Evolutionary conservation across 1,139 yeast genomes (phyloP).

Genomic region (Scheffersomyces quercinus): DNA sequence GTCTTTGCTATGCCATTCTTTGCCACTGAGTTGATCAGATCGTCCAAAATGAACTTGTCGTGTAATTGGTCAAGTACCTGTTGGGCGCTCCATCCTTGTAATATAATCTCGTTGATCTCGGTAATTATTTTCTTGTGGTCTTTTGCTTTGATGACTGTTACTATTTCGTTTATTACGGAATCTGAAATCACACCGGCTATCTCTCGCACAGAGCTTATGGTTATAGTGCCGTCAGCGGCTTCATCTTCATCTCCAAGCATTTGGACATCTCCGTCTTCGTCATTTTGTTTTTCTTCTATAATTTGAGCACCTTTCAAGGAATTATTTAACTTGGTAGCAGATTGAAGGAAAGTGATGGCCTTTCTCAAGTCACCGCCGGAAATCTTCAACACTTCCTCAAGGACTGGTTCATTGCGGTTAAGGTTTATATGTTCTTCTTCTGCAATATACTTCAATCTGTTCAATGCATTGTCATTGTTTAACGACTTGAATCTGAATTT

Average conservation of each 20-base stretch:
- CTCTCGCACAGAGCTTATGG: slow-evolving; percentile 57
- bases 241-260: slow-evolving; percentile 16
- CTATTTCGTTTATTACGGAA: slow-evolving; percentile 45
- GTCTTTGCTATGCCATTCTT: slow-evolving; percentile 66
- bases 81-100: slow-evolving; percentile 86
- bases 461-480: slow-evolving; percentile 68
- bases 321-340: slow-evolving; percentile 67
- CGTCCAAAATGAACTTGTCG: slow-evolving; percentile 64
- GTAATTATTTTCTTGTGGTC: slow-evolving; percentile 38
- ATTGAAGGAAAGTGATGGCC: slow-evolving; percentile 88
- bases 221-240: slow-evolving; percentile 25
- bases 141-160: slow-evolving; percentile 40
- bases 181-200: slow-evolving; percentile 84
- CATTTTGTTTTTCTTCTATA: slow-evolving; percentile 8
- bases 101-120: slow-evolving; percentile 55
- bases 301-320: slow-evolving; percentile 17
- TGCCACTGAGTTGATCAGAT: slow-evolving; percentile 49
- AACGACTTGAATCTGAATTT: slow-evolving; percentile 86
- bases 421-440: slow-evolving; percentile 53
- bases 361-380: slow-evolving; percentile 90
- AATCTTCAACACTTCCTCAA: slow-evolving; percentile 62
- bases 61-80: slow-evolving; percentile 81
- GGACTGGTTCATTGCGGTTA: slow-evolving; percentile 40
- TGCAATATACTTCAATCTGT: slow-evolving; percentile 63
- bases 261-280: slow-evolving; percentile 28